A percentile compares a stretch with the other conserved stretches of the same genome.
Conservation (phyloP, 345 rosid genomes). For the Arabidopsis thaliana region DNA sequence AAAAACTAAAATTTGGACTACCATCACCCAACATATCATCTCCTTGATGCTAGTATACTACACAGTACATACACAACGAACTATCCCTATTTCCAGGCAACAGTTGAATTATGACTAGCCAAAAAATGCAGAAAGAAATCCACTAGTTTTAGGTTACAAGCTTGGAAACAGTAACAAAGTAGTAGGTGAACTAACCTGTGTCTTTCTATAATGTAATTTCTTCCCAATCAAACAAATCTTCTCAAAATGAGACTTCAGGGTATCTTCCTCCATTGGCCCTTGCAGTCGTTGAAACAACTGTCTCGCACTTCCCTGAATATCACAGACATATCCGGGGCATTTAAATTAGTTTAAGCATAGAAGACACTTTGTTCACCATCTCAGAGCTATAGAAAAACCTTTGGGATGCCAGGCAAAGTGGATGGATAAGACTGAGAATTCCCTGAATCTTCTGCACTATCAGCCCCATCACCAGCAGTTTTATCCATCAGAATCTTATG, state of each 20-base stretch:
- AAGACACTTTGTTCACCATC: conserved; percentile 35
- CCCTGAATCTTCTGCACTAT: conserved; percentile 99
- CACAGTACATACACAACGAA: conserved; percentile 2
- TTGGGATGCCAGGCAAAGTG: conserved; percentile 98
- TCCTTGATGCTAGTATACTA: not conserved
- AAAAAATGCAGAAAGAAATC: conserved; percentile 20
- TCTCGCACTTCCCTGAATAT: conserved; percentile 94
- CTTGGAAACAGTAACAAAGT: conserved; percentile 21
- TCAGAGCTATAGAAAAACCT: conserved; percentile 52
- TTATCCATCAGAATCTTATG: conserved; percentile 92
- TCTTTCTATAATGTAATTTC: conserved; percentile 62
- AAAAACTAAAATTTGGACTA: conserved; percentile 24
- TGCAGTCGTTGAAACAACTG: conserved; percentile 96
- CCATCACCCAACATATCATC: conserved; percentile 1
- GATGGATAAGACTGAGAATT: conserved; percentile 98
- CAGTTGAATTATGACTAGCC: conserved; percentile 2
- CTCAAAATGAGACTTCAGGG: conserved; percentile 95
- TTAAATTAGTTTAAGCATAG: conserved; percentile 35
- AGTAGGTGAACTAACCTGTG: conserved; percentile 66
- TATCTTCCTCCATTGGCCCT: conserved; percentile 97
- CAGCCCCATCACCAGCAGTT: conserved; percentile 91
- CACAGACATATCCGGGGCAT: conserved; percentile 38
- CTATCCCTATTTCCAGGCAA: conserved; percentile 26
- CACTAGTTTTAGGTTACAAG: conserved; percentile 17
- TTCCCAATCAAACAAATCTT: conserved; percentile 82